A percentile compares a stretch with the other conserved stretches of the same genome.
These are phyloP conservation scores for Xylariaceae sp. DNA, from an alignment of 2,329 filamentous ascomycete species.

Conservation along the genomic window DNA sequence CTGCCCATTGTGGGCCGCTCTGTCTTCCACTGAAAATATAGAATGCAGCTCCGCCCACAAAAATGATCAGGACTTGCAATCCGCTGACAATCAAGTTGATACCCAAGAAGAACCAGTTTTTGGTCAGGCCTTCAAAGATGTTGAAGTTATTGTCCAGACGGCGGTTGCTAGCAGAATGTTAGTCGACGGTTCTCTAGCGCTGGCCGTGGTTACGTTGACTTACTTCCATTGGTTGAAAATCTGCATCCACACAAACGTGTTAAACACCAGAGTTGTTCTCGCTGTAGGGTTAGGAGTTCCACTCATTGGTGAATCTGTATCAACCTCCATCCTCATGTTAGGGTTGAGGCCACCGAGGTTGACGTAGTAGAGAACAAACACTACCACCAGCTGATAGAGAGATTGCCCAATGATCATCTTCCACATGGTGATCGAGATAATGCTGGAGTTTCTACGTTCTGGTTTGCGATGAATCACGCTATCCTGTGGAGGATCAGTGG, in stretches of 20 bases:
- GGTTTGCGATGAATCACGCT: conserved; percentile 75
- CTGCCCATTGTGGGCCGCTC: conserved; percentile 76
- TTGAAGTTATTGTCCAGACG: conserved; percentile 94
- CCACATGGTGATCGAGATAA: conserved; percentile 92
- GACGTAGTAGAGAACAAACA: conserved; percentile 80
- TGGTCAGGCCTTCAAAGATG: conserved; percentile 82
- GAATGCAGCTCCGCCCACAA: conserved; percentile 79
- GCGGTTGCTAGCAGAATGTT: conserved; percentile 59
- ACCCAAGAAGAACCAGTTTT: conserved; percentile 83
- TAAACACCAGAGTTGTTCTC: conserved; percentile 84
- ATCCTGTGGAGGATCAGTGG: conserved; percentile 83
- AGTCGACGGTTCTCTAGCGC: conserved; percentile 14
- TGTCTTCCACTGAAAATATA: conserved; percentile 60
- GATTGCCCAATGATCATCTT: conserved; percentile 98
- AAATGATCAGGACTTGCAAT: conserved; percentile 85
- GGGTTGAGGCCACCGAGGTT: neutral
- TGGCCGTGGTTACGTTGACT: conserved; percentile 35
- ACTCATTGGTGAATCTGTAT: too few species aligned
- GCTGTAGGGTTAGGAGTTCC: conserved; percentile 38
- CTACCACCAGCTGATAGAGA: conserved; percentile 77
- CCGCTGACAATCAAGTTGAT: conserved; percentile 87
- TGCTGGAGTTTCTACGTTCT: conserved; percentile 52
- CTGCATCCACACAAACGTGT: conserved; percentile 99
- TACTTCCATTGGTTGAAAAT: conserved; percentile 98
- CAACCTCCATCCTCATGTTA: conserved; percentile 29